Evolutionary conservation across 78 protist genomes (phyloP).

Genomic region (slime mould (Dictyostelium discoideum)): dicty_2.7 NC_007089.4:5507001-5507500

Average conservation of each 20-base stretch:
- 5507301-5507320: not conserved
- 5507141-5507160: too few species aligned
- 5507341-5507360: not conserved
- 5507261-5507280: too few species aligned
- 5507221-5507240: too few species aligned
- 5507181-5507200: too few species aligned
- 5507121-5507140: too few species aligned
- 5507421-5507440: not conserved
- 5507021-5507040: not conserved
- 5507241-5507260: too few species aligned
- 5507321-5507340: not conserved
- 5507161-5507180: too few species aligned
- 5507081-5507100: not conserved
- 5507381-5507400: not conserved
- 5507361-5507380: not conserved
- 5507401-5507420: not conserved
- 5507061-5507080: not conserved
- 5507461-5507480: too few species aligned
- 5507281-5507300: not conserved
- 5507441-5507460: not conserved
- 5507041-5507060: not conserved
- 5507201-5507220: too few species aligned
- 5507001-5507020: too few species aligned
- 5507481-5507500: not conserved
- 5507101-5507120: not conserved